Conservation (phyloP, 2,329 filamentous ascomycete genomes). For the Trichoderma oligosporum region DNA sequence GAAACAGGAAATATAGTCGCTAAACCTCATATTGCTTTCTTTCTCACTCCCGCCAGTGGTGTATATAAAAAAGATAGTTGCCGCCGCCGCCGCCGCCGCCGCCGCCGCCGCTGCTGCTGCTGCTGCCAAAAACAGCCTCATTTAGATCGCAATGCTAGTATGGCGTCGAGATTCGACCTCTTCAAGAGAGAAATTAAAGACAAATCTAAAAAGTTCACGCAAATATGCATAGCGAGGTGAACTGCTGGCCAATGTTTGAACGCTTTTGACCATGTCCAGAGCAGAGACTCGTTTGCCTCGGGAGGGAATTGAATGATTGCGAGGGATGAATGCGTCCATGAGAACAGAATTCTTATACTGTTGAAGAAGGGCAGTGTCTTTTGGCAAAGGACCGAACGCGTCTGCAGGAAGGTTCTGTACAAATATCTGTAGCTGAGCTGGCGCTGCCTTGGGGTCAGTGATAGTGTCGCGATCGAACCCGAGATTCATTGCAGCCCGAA, state of each 20-base stretch:
- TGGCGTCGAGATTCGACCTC: constrained; percentile 67
- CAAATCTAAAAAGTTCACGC: constrained; percentile 74
- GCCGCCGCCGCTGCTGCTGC: no score
- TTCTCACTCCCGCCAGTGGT: no score
- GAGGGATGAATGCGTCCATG: constrained; percentile 58
- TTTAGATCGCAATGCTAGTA: constrained; percentile 55
- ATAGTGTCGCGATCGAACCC: constrained; percentile 66
- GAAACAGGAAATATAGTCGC: constrained; percentile 15
- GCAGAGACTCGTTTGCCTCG: constrained; percentile 60
- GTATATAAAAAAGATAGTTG: no score
- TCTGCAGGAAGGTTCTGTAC: constrained; percentile 71
- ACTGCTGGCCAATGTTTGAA: constrained; percentile 68
- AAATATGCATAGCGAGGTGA: constrained; percentile 71
- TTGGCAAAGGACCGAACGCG: constrained; percentile 70
- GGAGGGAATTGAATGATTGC: constrained; percentile 42
- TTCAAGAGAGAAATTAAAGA: constrained; percentile 80
- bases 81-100: no score
- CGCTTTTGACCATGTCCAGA: constrained; percentile 74
- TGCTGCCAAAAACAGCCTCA: background rate
- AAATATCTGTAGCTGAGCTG: constrained; percentile 64
- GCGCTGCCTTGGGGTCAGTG: constrained; percentile 42
- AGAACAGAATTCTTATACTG: constrained; percentile 78
- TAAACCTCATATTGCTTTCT: background rate
- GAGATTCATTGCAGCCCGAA: constrained; percentile 81
- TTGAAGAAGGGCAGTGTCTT: constrained; percentile 68